phyloP scores from a whole-genome alignment of 352 stramenopile genomes.

The Elongisporangium senticosum region DNA sequence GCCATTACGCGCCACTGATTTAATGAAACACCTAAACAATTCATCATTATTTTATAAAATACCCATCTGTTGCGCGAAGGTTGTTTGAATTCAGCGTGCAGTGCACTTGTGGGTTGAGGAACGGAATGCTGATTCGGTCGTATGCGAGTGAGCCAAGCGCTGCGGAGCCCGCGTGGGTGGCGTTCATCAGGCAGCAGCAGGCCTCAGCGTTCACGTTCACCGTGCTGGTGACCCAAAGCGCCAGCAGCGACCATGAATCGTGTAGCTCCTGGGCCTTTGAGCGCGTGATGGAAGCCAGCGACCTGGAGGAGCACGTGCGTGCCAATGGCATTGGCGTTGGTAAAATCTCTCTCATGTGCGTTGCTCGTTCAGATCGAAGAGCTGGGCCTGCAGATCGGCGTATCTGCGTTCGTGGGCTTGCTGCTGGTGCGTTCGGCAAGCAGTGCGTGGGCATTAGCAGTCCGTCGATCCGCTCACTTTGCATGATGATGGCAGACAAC shows the following conservation, averaged over 20 bases:
- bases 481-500: slow-evolving; percentile 21
- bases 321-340: background rate
- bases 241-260: background rate
- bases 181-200: slow-evolving; percentile 28
- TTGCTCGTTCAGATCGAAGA: slow-evolving; percentile 37
- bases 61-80: slow-evolving; percentile 8
- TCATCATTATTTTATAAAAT: background rate
- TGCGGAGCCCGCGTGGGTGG: slow-evolving; percentile 19
- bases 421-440: slow-evolving; percentile 18
- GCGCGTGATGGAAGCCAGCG: slow-evolving; percentile 15
- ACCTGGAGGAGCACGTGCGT: slow-evolving; percentile 31
- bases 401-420: slow-evolving; percentile 23
- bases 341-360: background rate
- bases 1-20: background rate
- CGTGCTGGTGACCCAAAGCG: slow-evolving; percentile 12
- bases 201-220: slow-evolving; percentile 25
- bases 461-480: background rate
- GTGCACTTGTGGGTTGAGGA: background rate
- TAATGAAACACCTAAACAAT: background rate
- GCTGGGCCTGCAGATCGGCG: slow-evolving; percentile 43
- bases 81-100: slow-evolving; percentile 4
- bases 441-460: background rate
- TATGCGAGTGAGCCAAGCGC: slow-evolving; percentile 21
- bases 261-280: slow-evolving; percentile 26
- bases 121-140: slow-evolving; percentile 15